Base-by-base conservation (phyloP, 208 protist species). In the Trypanosoma lewisi region DNA sequence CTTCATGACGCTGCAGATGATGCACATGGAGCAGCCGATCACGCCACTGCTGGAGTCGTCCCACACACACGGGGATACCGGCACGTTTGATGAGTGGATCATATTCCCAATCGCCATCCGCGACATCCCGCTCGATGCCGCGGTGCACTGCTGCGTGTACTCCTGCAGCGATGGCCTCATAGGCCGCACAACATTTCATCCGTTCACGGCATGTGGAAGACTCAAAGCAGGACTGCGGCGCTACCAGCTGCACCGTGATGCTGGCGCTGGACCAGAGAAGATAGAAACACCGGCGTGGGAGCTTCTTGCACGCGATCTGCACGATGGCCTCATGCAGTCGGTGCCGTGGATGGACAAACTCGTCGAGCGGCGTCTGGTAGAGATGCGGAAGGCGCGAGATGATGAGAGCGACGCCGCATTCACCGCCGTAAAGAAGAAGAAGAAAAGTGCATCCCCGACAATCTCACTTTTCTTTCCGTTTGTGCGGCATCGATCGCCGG, bases 101-200 rank as follows among this genome's bases (percentile, higher is more conserved):
- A 69, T 80, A 31, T 79, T 97, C 11, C 91, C 93, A 5, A 73
- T 98, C 12, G 68, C 78, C 45, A 70, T 97, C 48, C 70, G 78
- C 56, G 88, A 96, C 49, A 42, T 98, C 49, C 92, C 92, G 21
- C 65, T 94, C 2, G 88, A 95, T 64, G 82, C 90, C 6, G 51
- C 60, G 30, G 61, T 97, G 19, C 58, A 65, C 17, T 83, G 87
- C 50, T 75, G 59, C 25, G 71, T 95, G 19, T 68, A 63, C 44
- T 53, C 56, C 33, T 68, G 52, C 56, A n/a, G n/a, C n/a, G 21
- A 27, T 33, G 62, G 34, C 11, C 70, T 70, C 25, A 37, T 78
- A 16, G 70, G 70, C 27, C 27, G 31, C 48, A 63, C 63, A 44
- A 19, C 42, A 4, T 81, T 83, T 63, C 69, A 82, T 53, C 73